Percentiles rank a stretch among this genome's conserved stretches.
Conservation (phyloP, 2,329 filamentous ascomycete genomes). For the Bipolaris oryzae region DNA sequence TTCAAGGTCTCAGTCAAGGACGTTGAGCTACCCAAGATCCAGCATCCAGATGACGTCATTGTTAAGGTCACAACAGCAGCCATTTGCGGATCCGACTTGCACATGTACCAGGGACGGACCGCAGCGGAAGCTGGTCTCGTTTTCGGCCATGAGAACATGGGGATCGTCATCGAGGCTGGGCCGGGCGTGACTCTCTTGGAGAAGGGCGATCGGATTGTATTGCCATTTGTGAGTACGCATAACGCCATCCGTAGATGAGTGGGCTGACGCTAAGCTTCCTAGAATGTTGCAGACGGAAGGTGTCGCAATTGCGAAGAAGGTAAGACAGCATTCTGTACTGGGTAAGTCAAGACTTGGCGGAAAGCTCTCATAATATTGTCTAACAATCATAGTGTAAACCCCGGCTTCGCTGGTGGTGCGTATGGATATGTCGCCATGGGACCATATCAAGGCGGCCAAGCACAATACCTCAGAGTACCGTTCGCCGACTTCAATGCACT, state of each 20-base stretch:
- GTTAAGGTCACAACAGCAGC: slow-evolving; percentile 69
- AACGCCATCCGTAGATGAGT: background rate
- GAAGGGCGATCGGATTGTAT: slow-evolving; percentile 67
- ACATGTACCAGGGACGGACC: slow-evolving; percentile 71
- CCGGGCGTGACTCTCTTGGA: slow-evolving; percentile 65
- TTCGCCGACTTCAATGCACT: slow-evolving; percentile 72
- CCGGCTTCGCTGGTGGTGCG: slow-evolving; percentile 64
- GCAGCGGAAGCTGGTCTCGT: slow-evolving; percentile 67
- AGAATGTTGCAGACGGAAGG: slow-evolving; percentile 42
- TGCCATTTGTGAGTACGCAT: slow-evolving; percentile 58
- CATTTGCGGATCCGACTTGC: slow-evolving; percentile 60
- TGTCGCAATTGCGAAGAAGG: slow-evolving; percentile 70
- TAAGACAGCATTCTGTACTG: slow-evolving; percentile 69
- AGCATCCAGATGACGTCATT: slow-evolving; percentile 69
- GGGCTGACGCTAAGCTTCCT: background rate
- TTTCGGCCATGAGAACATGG: slow-evolving; percentile 69
- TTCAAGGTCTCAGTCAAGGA: slow-evolving; percentile 68
- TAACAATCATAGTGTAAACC: slow-evolving; percentile 54
- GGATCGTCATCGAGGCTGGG: slow-evolving; percentile 62
- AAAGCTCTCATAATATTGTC: background rate
- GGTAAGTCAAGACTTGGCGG: slow-evolving; percentile 33
- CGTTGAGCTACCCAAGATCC: slow-evolving; percentile 62
- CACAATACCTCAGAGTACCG: slow-evolving; percentile 68
- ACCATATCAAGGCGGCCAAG: slow-evolving; percentile 62
- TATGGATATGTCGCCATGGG: slow-evolving; percentile 70